Evolutionary conservation across 345 rosid species (phyloP).

Genomic region (Draba incana): DNA sequence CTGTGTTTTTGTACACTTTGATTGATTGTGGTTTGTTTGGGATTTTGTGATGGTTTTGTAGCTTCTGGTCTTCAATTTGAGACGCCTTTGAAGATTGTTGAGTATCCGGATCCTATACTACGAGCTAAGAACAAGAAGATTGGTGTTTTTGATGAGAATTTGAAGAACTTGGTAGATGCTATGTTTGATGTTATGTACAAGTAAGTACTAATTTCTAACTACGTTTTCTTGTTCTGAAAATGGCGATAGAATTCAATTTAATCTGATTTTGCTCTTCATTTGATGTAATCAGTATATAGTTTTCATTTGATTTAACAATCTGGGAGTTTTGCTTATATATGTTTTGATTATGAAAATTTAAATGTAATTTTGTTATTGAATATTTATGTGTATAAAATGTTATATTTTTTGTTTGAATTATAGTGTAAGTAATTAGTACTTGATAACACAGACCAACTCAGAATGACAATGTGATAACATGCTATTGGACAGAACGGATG

Average conservation of each 20-base stretch:
- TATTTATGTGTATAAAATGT: background rate
- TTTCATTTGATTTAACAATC: background rate
- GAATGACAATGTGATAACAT: constrained; percentile 38
- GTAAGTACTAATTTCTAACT: constrained; percentile 51
- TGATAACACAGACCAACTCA: constrained; percentile 7
- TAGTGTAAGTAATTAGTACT: constrained; percentile 1
- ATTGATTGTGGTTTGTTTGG: constrained; percentile 17
- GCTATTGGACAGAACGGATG: constrained; percentile 78
- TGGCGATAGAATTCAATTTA: background rate
- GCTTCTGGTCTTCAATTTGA: constrained; percentile 76
- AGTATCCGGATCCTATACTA: constrained; percentile 87
- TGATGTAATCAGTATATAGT: background rate
- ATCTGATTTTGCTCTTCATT: background rate
- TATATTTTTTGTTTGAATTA: background rate
- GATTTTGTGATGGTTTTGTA: constrained; percentile 20
- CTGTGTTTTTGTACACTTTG: background rate
- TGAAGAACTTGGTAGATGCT: constrained; percentile 77
- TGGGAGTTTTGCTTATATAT: background rate
- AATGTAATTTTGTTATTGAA: background rate
- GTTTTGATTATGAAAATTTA: background rate
- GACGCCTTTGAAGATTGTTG: constrained; percentile 71
- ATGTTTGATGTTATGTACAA: constrained; percentile 97
- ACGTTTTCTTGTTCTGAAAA: background rate
- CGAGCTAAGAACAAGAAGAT: constrained; percentile 77
- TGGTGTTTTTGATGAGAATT: constrained; percentile 68